Base-by-base conservation (phyloP, 2,329 filamentous ascomycete genomes). In the Aspergillus arachidicola region DNA sequence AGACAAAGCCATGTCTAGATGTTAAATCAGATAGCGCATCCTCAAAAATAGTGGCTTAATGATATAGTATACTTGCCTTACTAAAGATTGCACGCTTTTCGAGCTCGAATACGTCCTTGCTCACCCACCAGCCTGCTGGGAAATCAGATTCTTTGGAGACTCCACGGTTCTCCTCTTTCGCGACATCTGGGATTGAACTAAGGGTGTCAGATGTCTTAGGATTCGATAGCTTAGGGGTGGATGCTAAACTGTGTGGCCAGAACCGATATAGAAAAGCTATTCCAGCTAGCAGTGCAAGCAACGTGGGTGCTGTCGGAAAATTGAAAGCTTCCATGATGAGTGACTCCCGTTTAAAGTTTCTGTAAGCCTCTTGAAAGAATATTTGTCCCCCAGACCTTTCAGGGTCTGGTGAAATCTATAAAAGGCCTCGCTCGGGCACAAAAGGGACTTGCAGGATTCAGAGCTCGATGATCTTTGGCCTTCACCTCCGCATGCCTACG, bases 81-180 rank as follows among this genome's bases (percentile, higher is more conserved):
- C 79, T 81, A 70, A 85, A 84, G 32, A 85, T 78, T 0, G 82
- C 81, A 36, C 83, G 79, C 58, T 77, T 76, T 68, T 85, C 83
- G 5, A 85, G 74, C 38, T 80, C 75, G 61, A 82, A 85, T 50
- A 81, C 74, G 30, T 80, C 76, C 14, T 74, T 75, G 34, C 78
- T 79, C 26, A 74, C 79, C 66, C 71, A 74, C 75, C 76, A 78
- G 53, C 73, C 68, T 55, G 72, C 71, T 43, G 80, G 80, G 43
- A 82, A 74, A 19, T 80, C 77, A 0, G 76, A 73, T 63, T 81
- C 79, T 64, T 81, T 80, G 11, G 64, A 70, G 2, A 81, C 79
- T 32, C 28, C 48, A 34, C 0, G 46, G 21, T n/a, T 53, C 41
- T 34, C 34, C 2, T 38, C 16, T 19, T 62, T 43, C 1, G 41